Percentiles rank a stretch among this genome's conserved stretches.
These are phyloP conservation scores for Leishmania mexicana DNA, from an alignment of 208 protist genomes.

Conservation along the genomic window DNA sequence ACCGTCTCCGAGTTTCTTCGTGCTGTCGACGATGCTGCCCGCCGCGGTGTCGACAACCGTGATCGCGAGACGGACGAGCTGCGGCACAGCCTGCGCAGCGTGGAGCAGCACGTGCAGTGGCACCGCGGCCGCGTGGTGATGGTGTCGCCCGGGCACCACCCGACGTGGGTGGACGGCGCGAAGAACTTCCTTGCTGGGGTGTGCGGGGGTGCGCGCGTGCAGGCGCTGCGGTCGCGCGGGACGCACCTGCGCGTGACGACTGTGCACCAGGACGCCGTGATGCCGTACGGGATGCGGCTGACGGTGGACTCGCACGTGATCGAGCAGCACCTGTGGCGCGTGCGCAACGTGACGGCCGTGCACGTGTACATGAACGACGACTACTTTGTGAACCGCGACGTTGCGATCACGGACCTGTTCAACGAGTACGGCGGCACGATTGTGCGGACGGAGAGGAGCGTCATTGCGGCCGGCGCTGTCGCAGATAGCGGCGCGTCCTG, in stretches of 20 bases:
- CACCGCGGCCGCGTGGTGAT: conserved; percentile 84
- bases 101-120: conserved; percentile 94
- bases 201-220: conserved; percentile 30
- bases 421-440: conserved; percentile 68
- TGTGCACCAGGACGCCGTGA: conserved; percentile 68
- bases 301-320: conserved; percentile 59
- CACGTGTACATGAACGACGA: conserved; percentile 81
- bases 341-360: conserved; percentile 53
- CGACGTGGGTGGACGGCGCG: conserved; percentile 83
- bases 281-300: conserved; percentile 58
- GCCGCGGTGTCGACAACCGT: neutral
- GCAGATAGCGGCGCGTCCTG: conserved; percentile 8
- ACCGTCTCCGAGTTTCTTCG: neutral
- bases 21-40: neutral
- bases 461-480: neutral
- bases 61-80: conserved; percentile 92
- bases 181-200: conserved; percentile 53
- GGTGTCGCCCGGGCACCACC: conserved; percentile 96
- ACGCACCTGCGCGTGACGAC: conserved; percentile 58
- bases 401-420: conserved; percentile 54
- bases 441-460: conserved; percentile 36
- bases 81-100: conserved; percentile 92
- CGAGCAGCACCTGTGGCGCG: conserved; percentile 64
- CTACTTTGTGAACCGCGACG: conserved; percentile 72
- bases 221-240: conserved; percentile 26